phyloP scores from a whole-genome alignment of 257 asterid genomes.

The Solanum bulbocastanum region DNA sequence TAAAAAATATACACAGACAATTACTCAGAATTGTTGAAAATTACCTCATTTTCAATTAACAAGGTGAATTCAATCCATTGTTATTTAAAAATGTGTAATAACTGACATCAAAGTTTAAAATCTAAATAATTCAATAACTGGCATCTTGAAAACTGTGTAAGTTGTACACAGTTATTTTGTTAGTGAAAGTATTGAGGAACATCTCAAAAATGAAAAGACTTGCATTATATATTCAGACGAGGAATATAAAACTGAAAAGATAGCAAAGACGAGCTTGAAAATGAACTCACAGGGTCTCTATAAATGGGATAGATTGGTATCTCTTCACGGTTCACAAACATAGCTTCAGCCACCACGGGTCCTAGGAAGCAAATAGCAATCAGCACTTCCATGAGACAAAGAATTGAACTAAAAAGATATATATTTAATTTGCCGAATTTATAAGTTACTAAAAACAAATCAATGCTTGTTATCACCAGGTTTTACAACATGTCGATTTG shows the following conservation, averaged over 20 bases:
- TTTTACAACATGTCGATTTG: conserved; percentile 92
- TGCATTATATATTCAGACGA: background rate
- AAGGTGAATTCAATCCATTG: background rate
- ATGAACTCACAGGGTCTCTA: conserved; percentile 84
- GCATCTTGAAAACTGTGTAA: background rate
- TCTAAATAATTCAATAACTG: background rate
- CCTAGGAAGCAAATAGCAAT: conserved; percentile 26
- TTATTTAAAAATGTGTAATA: background rate
- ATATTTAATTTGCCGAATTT: background rate
- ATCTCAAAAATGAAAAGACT: background rate
- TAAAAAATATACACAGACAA: background rate
- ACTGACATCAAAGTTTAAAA: background rate
- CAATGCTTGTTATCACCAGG: conserved; percentile 39
- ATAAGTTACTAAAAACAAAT: background rate
- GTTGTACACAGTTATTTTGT: background rate
- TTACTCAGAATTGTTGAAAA: background rate
- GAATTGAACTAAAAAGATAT: background rate
- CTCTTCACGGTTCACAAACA: conserved; percentile 94
- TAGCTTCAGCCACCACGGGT: conserved; percentile 97
- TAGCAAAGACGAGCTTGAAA: background rate
- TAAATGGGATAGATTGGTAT: conserved; percentile 79
- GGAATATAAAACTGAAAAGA: background rate
- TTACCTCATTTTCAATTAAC: background rate
- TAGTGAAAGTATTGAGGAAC: background rate
- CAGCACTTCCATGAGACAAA: background rate